Base-by-base conservation (phyloP, 2,329 filamentous ascomycete species). In the Trichoderma gracile region DNA sequence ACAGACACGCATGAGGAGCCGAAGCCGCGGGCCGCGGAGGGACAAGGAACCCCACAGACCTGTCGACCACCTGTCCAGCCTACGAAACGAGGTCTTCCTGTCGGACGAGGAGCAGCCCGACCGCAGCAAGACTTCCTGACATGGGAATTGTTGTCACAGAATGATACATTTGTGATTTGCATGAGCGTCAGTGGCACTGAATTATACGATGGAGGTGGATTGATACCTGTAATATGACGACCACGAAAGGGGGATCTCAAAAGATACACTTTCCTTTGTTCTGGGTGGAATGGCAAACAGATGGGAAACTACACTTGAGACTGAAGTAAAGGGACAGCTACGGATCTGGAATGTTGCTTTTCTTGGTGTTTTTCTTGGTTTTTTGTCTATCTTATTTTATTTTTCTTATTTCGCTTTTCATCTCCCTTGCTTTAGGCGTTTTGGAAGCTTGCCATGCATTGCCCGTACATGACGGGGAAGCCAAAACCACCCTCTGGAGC, bases 1-100 rank as follows among this genome's bases (percentile, higher is more conserved):
- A 53, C 74, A 75, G n/a, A 75, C 77, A 65, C 71, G 77, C 58
- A 77, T 76, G 14, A 73, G 77, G 60, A 79, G 77, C 70, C 72
- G 74, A 63, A 78, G 77, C 70, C 74, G 77, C 40, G 73, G 73
- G 15, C 69, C 73, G 55, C 73, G 71, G 27, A 57, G 71, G 40
- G 75, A 77, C 61, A 65, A 70, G 58, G 75, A 77, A 53, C 68
- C 69, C 10, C 67, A 68, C 50, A 69, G 72, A 40, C 68, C 70
- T 42, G 65, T 68, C 50, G 76, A 78, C 47, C 59, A 68, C 17
- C 63, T 72, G 10, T 78, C 76, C 38, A 70, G 73, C 17, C 69
- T 78, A 55, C 69, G 76, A 63, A 75, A 78, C 65, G 76, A 78
- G 61, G 66, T 78, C 23, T 72, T 73, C 25, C 69, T 71, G 7